Evolutionary conservation across 441 rosid genomes (phyloP).

Genomic region (Erodium moschatum): DNA sequence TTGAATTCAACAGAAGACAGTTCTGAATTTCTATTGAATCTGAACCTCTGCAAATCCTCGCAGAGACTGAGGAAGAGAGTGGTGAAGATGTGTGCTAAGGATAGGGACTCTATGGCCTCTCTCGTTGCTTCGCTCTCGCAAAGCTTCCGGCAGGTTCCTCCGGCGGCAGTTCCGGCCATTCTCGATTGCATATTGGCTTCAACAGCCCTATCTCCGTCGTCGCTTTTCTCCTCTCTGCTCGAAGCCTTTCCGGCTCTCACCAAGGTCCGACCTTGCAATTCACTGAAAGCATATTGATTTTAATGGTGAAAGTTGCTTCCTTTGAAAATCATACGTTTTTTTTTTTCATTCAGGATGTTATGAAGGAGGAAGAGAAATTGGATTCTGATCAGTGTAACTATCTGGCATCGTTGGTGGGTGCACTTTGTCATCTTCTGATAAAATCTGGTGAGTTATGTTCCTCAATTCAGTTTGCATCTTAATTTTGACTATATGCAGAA

Average conservation of each 20-base stretch:
- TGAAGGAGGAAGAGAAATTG: constrained; percentile 31
- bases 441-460: constrained; percentile 40
- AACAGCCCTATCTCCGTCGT: constrained; percentile 44
- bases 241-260: constrained; percentile 28
- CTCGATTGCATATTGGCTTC: constrained; percentile 73
- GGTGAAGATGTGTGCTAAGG: constrained; percentile 21
- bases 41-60: background rate
- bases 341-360: constrained; percentile 30
- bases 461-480: background rate
- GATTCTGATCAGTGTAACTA: constrained; percentile 33
- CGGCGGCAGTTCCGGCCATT: constrained; percentile 59
- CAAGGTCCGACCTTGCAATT: constrained; percentile 31
- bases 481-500: background rate
- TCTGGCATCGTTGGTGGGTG: constrained; percentile 47
- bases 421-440: constrained; percentile 70
- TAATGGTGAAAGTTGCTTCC: background rate
- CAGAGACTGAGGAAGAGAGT: background rate
- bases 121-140: constrained; percentile 42
- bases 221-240: constrained; percentile 53
- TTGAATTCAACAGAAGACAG: background rate
- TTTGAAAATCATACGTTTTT: background rate
- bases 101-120: constrained; percentile 29
- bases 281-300: background rate
- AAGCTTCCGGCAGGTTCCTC: constrained; percentile 56
- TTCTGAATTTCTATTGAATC: background rate